Percentiles rank a stretch among this genome's conserved stretches.
Conservation (phyloP, 805 yeast species). For the Saccharomycopsis babjevae region DNA sequence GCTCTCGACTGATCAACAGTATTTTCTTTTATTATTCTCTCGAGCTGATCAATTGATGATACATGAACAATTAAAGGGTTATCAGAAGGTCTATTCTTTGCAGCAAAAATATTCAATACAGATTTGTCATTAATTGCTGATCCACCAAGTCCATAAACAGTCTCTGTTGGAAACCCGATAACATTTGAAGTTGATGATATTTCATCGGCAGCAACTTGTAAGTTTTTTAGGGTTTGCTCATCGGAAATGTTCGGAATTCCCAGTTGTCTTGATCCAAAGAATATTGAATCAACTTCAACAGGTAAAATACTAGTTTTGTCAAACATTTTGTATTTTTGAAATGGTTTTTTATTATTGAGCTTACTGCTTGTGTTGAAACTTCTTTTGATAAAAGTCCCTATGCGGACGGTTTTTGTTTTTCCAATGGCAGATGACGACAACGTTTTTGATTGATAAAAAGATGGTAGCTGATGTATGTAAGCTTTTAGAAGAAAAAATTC, state of each 20-base stretch:
- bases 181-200: constrained; percentile 33
- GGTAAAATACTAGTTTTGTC: background rate
- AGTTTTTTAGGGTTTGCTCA: constrained; percentile 31
- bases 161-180: constrained; percentile 94
- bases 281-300: constrained; percentile 10
- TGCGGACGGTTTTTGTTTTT: background rate
- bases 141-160: constrained; percentile 94
- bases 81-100: constrained; percentile 91
- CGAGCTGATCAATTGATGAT: constrained; percentile 64
- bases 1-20: constrained; percentile 25
- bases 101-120: constrained; percentile 67
- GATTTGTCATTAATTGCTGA: constrained; percentile 66
- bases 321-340: constrained; percentile 1
- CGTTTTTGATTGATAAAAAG: background rate
- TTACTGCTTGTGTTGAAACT: background rate
- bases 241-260: constrained; percentile 31
- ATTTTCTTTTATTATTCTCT: constrained; percentile 42
- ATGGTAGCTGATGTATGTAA: background rate
- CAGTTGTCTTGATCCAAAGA: constrained; percentile 7
- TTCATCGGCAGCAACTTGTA: constrained; percentile 40
- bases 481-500: background rate
- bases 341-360: background rate
- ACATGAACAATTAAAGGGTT: constrained; percentile 91
- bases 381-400: background rate
- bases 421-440: background rate